Evolutionary conservation across 2,329 filamentous ascomycete species (phyloP), one percentile per base, ranked within the genome.

Genomic region (Orbilia ellipsospora): DNA sequence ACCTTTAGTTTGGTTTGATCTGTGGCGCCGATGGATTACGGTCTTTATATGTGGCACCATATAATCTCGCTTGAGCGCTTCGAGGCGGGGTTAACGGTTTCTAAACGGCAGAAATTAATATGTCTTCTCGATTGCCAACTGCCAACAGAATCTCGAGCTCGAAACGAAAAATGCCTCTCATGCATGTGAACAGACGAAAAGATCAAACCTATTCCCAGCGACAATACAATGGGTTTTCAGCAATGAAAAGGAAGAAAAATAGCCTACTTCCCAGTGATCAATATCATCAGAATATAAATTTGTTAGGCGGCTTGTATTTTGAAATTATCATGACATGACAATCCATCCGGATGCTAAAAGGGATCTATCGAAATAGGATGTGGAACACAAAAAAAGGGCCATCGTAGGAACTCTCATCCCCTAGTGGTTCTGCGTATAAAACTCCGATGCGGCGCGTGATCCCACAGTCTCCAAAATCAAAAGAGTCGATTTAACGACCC

Each of bases 141-240:
- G 67, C 67, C 69, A 62, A 67, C 64, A 73, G 56, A 62, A 40
- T 62, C 54, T 61, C 36, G 26, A 73, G 51, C 18, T 40, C 10
- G 50, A 51, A 66, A 67, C 8, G 13, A n/a, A 48, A 48, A 48
- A 15, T 48, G 44, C 6, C 44, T 1, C 44, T 18, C 13, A n/a
- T 12, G 6, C 2, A 44, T 44, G 40, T 44, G 12, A 44, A 2
- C 40, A 44, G 10, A 12, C 40, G 40, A 44, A 12, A 44, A 44
- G 6, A 44, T 12, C 2, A 44, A 44, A 12, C 44, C 44, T n/a
- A 15, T 48, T 48, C 13, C 16, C 44, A 10, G 13, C 44, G 15
- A 2, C 44, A n/a, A 18, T 48, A 48, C 6, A 7, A 48, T 18
- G 5, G 5, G 1, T 18, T 18, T 18, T 48, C 8, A 15, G 44